Percentiles rank a stretch among this genome's conserved stretches.
These are phyloP conservation scores for Amoeboaphelidium protococcarum DNA, from an alignment of 371 early-diverging fungal genomes.

Conservation along the genomic window DNA sequence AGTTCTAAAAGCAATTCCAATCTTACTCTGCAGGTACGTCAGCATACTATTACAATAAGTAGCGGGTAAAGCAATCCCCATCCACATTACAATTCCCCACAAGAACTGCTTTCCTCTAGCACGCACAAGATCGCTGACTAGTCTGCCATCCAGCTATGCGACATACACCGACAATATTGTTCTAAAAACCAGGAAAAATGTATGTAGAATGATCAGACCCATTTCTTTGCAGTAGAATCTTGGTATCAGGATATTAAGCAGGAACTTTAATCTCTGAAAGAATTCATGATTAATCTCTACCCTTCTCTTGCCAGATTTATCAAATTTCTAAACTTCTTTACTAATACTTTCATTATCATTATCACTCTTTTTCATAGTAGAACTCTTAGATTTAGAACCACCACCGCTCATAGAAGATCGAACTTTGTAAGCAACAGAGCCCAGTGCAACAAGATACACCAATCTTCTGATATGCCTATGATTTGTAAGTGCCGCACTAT, in stretches of 20 bases:
- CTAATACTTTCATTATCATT: too few species aligned
- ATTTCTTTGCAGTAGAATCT: slow-evolving; percentile 41
- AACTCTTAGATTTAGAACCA: too few species aligned
- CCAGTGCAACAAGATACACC: too few species aligned
- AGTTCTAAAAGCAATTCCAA: slow-evolving; percentile 61
- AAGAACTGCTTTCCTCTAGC: slow-evolving; percentile 11
- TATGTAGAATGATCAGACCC: slow-evolving; percentile 44
- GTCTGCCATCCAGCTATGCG: slow-evolving; percentile 19
- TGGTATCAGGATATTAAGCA: slow-evolving; percentile 44
- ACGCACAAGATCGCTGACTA: slow-evolving; percentile 43
- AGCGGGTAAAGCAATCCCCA: slow-evolving; percentile 81
- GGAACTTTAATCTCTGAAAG: slow-evolving; percentile 29
- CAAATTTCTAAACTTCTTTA: too few species aligned
- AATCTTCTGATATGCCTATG: too few species aligned
- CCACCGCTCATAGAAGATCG: too few species aligned
- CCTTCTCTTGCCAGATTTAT: too few species aligned
- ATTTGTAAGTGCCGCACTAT: too few species aligned
- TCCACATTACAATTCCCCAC: slow-evolving; percentile 41
- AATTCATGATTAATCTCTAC: slow-evolving; percentile 39
- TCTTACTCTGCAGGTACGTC: slow-evolving; percentile 53
- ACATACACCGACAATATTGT: slow-evolving; percentile 67
- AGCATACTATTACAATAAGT: slow-evolving; percentile 92
- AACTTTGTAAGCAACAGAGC: too few species aligned
- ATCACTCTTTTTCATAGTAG: too few species aligned
- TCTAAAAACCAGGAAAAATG: slow-evolving; percentile 56